These are phyloP conservation scores for Lichtheimia ornata DNA, from an alignment of 371 early-diverging fungal genomes.

Conservation along the genomic window DNA sequence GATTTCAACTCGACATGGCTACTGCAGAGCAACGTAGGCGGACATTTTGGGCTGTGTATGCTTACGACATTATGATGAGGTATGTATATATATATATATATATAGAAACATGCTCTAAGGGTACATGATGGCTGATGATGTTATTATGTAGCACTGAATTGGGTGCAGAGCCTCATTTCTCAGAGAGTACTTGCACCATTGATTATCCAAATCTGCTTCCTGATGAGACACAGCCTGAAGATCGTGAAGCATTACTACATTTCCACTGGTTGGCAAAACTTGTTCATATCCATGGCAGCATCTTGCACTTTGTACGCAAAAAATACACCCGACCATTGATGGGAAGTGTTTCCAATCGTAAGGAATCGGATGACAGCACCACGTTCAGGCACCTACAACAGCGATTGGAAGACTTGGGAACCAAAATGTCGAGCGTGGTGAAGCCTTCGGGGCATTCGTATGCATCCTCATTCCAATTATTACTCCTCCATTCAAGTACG, in stretches of 20 bases:
- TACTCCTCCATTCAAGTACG: slow-evolving; percentile 19
- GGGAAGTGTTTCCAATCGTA: background rate
- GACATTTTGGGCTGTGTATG: slow-evolving; percentile 29
- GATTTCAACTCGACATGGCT: slow-evolving; percentile 1
- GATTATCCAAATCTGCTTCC: slow-evolving; percentile 19
- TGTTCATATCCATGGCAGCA: slow-evolving; percentile 31
- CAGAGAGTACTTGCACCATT: slow-evolving; percentile 11
- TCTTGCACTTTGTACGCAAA: slow-evolving; percentile 34
- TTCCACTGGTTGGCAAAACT: slow-evolving; percentile 41
- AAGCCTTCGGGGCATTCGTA: slow-evolving; percentile 6
- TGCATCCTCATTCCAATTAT: slow-evolving; percentile 15
- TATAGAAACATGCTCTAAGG: no score
- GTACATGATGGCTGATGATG: background rate
- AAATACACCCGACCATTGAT: slow-evolving; percentile 12
- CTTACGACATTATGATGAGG: slow-evolving; percentile 30
- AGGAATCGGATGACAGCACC: background rate
- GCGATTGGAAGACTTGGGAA: slow-evolving; percentile 15
- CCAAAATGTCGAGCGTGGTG: slow-evolving; percentile 12
- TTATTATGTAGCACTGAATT: slow-evolving; percentile 20
- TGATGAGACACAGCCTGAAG: slow-evolving; percentile 19
- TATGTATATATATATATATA: slow-evolving; percentile 8
- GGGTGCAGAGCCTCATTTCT: slow-evolving; percentile 20
- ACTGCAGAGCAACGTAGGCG: slow-evolving; percentile 19
- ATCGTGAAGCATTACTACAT: slow-evolving; percentile 17
- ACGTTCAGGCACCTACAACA: slow-evolving; percentile 12